phyloP scores from a whole-genome alignment of 495 filamentous ascomycete genomes.

The Neurospora discreta region DNA sequence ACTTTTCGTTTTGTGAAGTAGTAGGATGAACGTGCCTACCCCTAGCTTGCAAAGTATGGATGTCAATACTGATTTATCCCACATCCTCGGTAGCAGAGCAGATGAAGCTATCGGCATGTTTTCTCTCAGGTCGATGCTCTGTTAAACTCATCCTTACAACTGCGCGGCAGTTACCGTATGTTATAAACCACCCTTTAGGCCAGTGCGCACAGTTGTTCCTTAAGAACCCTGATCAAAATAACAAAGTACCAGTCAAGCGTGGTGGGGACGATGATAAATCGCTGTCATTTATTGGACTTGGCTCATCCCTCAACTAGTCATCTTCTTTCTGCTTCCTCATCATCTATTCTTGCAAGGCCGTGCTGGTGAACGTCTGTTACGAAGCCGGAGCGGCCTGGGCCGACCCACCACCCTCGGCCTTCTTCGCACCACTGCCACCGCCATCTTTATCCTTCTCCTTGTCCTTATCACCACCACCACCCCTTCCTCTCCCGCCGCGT shows the following conservation, averaged over 20 bases:
- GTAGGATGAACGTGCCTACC: neutral
- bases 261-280: neutral
- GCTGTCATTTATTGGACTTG: neutral
- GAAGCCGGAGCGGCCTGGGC: neutral
- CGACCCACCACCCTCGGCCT: neutral
- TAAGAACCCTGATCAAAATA: neutral
- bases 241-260: neutral
- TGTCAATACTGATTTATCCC: neutral
- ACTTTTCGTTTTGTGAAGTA: too few relatives aligned
- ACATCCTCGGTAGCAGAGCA: neutral
- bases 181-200: neutral
- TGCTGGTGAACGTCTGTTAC: neutral
- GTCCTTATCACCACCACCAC: constrained; percentile 2
- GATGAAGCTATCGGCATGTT: neutral
- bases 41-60: neutral
- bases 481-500: constrained; percentile 9
- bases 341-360: neutral
- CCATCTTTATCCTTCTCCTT: constrained; percentile 6
- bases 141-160: neutral
- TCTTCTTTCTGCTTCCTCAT: neutral
- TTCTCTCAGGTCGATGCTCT: neutral
- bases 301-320: neutral
- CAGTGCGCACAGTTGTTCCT: neutral
- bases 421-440: constrained; percentile 2
- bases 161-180: neutral